These are phyloP conservation scores for Trichosporon ovoides DNA, from an alignment of 1,284 basidiomycete genomes.

Conservation along the genomic window DNA sequence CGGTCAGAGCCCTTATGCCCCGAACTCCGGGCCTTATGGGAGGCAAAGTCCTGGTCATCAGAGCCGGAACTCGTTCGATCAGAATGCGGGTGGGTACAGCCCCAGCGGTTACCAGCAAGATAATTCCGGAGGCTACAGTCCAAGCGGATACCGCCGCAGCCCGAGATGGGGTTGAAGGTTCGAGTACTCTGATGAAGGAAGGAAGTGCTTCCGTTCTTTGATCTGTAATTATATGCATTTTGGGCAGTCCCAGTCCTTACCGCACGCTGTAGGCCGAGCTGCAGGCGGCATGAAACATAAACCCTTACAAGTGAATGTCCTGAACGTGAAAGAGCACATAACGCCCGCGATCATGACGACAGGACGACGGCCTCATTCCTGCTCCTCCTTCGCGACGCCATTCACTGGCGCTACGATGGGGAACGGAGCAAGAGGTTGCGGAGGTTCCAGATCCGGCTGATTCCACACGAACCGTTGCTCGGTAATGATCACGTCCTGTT, in stretches of 20 bases:
- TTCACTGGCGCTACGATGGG: background rate
- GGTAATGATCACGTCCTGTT: slow-evolving; percentile 19
- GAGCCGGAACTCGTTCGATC: background rate
- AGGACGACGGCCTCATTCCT: too few species aligned
- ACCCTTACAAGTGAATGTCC: too few species aligned
- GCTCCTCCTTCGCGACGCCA: background rate
- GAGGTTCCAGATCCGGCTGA: background rate
- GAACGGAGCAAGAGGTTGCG: too few species aligned
- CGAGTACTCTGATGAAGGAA: too few species aligned
- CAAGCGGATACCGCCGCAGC: too few species aligned
- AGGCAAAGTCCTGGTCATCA: background rate
- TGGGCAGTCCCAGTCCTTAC: background rate
- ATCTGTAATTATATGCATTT: slow-evolving; percentile 1
- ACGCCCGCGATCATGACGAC: too few species aligned
- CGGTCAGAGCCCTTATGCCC: background rate
- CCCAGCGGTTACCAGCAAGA: background rate
- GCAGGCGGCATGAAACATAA: too few species aligned
- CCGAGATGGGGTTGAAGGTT: too few species aligned
- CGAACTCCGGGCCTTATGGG: background rate
- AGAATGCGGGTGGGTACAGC: background rate
- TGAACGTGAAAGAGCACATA: too few species aligned
- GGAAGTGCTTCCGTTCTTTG: too few species aligned
- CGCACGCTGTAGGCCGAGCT: too few species aligned
- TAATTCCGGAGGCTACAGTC: too few species aligned
- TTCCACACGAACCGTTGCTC: slow-evolving; percentile 10